Evolutionary conservation across 179 eudicot species (phyloP).

Genomic region (Actinidia chinensis): DNA sequence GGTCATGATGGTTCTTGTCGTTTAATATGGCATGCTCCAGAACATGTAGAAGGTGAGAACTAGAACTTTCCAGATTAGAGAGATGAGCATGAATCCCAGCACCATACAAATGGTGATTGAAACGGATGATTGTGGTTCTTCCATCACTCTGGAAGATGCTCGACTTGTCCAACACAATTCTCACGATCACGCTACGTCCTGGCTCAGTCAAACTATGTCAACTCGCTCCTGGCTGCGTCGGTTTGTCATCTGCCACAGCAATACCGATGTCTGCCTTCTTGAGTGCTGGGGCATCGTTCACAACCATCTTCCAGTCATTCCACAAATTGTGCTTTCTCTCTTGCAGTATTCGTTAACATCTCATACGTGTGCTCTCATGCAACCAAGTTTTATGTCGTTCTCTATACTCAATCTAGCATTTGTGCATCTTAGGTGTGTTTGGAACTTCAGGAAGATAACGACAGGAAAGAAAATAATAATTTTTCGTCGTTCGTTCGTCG

Average conservation of each 20-base stretch:
- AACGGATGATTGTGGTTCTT: slow-evolving; percentile 85
- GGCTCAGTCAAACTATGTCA: slow-evolving; percentile 91
- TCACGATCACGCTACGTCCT: slow-evolving; percentile 78
- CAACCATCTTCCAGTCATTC: slow-evolving; percentile 97
- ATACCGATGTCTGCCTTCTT: slow-evolving; percentile 90
- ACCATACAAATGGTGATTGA: slow-evolving; percentile 91
- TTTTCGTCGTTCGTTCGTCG: too few species aligned
- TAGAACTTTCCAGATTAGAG: slow-evolving; percentile 78
- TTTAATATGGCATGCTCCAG: slow-evolving; percentile 77
- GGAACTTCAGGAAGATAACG: too few species aligned
- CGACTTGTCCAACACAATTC: slow-evolving; percentile 83
- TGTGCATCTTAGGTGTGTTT: neutral
- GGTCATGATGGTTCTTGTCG: slow-evolving; percentile 96
- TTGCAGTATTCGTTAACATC: slow-evolving; percentile 80
- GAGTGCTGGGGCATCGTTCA: slow-evolving; percentile 87
- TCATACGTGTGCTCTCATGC: slow-evolving; percentile 83
- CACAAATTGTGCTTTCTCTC: slow-evolving; percentile 81
- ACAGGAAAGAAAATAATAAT: too few species aligned
- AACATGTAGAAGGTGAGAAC: slow-evolving; percentile 89
- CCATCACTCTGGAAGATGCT: slow-evolving; percentile 95
- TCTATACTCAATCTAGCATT: too few species aligned
- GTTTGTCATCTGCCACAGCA: slow-evolving; percentile 90
- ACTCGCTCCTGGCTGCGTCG: slow-evolving; percentile 86
- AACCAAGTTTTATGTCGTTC: neutral
- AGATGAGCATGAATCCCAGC: slow-evolving; percentile 71